Base-by-base conservation (phyloP, 768 basidiomycete species). In the Myochromella boudieri region DNA sequence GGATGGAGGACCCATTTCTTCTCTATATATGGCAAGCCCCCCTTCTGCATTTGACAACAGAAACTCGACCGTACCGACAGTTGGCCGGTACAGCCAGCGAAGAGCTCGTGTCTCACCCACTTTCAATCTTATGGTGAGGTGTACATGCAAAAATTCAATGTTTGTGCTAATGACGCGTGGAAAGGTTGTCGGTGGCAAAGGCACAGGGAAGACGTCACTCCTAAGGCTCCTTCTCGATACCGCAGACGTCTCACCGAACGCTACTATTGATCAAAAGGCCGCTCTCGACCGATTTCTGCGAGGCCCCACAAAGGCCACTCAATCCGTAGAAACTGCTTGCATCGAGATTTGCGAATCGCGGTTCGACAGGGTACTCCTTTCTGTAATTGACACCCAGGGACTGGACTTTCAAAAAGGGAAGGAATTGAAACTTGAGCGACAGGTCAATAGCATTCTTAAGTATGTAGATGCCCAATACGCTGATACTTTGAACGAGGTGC, bases 381-480 rank as follows among this genome's bases (percentile, higher is more conserved):
- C 85, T 11, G 87, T 89, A 46, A 86, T 90, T 51, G 91, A 94
- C 57, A 93, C 91, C 1, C 91, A 91, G 22, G 91, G 91, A 4
- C 68, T 92, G 40, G 89, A 91, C 60, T 91, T 90, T 61, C 57
- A 72, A 33, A 75, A 80, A 40, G 85, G 88, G 27, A 78, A 75
- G 52, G 90, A 91, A 64, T 67, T 94, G 49, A 81, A 76, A 62
- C 74, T 93, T 44, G 91, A 93, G 59, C 77, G 86, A 44, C 87
- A 90, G 62, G 85, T 93, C 14, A 83, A 81, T 27, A 57, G 66
- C 9, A 68, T 94, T 26, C 76, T 92, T 59, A 89, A 82, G 63
- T 89, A 91, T 54, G 68, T 93, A 6, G 91, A 93, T 53, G 69
- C 78, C 3, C 87, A 87, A 58, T 93, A 84, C 62, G 85, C 86